Percentiles rank a stretch among this genome's conserved stretches.
phyloP scores from a whole-genome alignment of 345 rosid genomes.

The Euphorbia tirucalli region DNA sequence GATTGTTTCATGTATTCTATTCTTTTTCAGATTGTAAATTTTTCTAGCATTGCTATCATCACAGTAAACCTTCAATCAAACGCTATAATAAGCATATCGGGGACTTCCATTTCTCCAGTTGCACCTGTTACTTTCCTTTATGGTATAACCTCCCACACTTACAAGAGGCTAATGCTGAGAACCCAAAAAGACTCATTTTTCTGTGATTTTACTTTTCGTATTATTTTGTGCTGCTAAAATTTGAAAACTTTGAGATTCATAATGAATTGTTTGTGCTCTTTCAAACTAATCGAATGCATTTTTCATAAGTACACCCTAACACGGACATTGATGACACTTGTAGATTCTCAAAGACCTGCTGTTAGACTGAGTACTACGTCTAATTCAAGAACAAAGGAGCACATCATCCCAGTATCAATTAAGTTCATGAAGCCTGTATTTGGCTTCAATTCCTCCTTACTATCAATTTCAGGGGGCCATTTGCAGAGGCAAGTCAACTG shows the following conservation, averaged over 20 bases:
- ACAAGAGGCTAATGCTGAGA: not conserved
- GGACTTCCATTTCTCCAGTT: conserved; percentile 67
- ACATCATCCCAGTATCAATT: conserved; percentile 51
- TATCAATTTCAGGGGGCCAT: conserved; percentile 74
- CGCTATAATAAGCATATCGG: conserved; percentile 62
- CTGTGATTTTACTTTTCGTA: not conserved
- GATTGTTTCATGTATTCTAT: conserved; percentile 8
- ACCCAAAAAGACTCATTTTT: not conserved
- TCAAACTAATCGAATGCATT: not conserved
- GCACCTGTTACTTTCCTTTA: conserved; percentile 81
- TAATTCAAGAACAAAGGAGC: conserved; percentile 60
- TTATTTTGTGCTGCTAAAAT: not conserved
- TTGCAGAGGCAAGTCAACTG: conserved; percentile 60
- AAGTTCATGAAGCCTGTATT: conserved; percentile 81
- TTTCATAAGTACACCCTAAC: conserved; percentile 1
- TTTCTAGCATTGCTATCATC: conserved; percentile 51
- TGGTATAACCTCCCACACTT: conserved; percentile 39
- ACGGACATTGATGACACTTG: conserved; percentile 21
- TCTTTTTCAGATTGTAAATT: conserved; percentile 55
- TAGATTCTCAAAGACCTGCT: conserved; percentile 81
- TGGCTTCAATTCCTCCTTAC: conserved; percentile 72
- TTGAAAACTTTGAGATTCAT: conserved; percentile 5
- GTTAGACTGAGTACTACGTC: conserved; percentile 72
- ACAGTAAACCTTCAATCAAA: conserved; percentile 49
- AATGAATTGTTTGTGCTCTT: too few species aligned